Base-by-base conservation (phyloP, 805 yeast genomes). In the Gaillardinia entomophila region DNA sequence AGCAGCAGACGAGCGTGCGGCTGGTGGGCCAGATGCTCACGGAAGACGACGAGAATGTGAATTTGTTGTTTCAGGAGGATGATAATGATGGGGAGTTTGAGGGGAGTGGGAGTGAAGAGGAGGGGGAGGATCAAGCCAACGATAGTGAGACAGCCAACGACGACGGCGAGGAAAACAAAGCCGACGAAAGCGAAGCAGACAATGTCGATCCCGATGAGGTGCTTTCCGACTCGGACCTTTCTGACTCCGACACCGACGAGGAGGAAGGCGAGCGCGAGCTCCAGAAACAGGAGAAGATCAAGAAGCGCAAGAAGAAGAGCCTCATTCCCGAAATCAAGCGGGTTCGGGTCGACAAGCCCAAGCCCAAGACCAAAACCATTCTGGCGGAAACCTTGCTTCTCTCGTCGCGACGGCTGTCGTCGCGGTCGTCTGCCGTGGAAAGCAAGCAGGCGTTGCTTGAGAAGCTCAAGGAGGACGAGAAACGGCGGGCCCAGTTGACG, bases 1-100 rank as follows among this genome's bases (percentile, higher is more conserved):
- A 75, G 41, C 81, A 75, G 29, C 51, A 61, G 6, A 43, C 56
- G 2, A 62, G 54, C 5, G 32, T 36, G 8, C 44, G 45, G 29
- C 36, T 42, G 7, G 53, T 55, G 42, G 48, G 55, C 16, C 29
- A 37, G 12, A 45, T 57, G 14, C 40, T 39, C 18, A 53, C 59
- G 4, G 87, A 85, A 27, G 95, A 83, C 27, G 94, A 85, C 40
- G 88, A 82, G 43, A 78, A 81, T 32, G 82, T 85, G 24, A 75
- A 79, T 46, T 60, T 83, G 30, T 55, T 84, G 41, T 83, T 83
- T 45, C 79, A 75, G 39, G 92, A 64, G 44, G 70, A 60, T 30
- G 70, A 48, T 10, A 55, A 49, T 29, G 59, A 54, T 27, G 49
- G 34, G 16, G 58, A 51, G 35, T 55, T 54, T 19, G 53, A 54